Percentiles rank a stretch among this genome's conserved stretches.
These are phyloP conservation scores for Beta vulgaris DNA, from an alignment of 148 eudicot species.

Conservation along the genomic window DNA sequence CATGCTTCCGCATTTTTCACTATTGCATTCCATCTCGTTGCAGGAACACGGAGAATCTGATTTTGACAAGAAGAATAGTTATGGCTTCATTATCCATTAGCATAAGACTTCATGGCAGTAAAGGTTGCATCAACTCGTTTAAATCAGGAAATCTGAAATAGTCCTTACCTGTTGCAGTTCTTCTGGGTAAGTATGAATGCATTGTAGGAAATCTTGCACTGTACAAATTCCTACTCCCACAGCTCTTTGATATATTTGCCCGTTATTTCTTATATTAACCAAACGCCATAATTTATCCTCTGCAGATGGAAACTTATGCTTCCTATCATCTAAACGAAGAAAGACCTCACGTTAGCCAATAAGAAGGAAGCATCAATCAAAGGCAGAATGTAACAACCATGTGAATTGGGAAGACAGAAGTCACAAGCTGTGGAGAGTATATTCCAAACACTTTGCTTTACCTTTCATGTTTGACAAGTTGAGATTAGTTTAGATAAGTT, in stretches of 20 bases:
- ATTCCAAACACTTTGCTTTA: too few relatives aligned
- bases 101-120: neutral
- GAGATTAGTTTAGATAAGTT: too few relatives aligned
- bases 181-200: slow-evolving; percentile 17
- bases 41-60: slow-evolving; percentile 48
- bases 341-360: neutral
- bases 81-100: too few relatives aligned
- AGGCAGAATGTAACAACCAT: too few relatives aligned
- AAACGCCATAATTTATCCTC: slow-evolving; percentile 29
- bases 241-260: slow-evolving; percentile 19
- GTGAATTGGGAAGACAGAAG: too few relatives aligned
- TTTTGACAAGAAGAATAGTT: slow-evolving; percentile 2
- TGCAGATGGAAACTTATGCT: slow-evolving; percentile 23
- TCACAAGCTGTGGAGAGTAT: too few relatives aligned
- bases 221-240: slow-evolving; percentile 17
- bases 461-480: too few relatives aligned
- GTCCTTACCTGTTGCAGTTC: slow-evolving; percentile 13
- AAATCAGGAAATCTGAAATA: neutral
- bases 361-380: neutral
- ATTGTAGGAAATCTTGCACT: slow-evolving; percentile 31
- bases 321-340: slow-evolving; percentile 28
- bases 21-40: slow-evolving; percentile 46
- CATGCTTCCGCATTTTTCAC: slow-evolving; percentile 54
- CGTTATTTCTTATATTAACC: slow-evolving; percentile 20
- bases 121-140: neutral